A percentile compares a stretch with the other conserved stretches of the same genome.
Evolutionary conservation across 345 rosid genomes (phyloP).

Genomic region (Adansonia digitata): DNA sequence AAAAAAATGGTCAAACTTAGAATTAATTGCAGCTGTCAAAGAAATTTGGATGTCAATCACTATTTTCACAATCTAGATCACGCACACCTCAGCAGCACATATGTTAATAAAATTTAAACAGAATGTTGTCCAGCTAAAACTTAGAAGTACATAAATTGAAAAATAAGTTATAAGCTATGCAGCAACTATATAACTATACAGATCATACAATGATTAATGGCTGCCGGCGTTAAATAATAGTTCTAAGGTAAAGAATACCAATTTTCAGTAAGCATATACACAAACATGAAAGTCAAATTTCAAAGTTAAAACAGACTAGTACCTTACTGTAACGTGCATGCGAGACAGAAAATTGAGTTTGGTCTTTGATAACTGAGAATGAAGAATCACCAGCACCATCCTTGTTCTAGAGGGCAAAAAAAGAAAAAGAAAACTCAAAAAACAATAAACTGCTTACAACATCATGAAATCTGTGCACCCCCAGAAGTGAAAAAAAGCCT

Average conservation of each 20-base stretch:
- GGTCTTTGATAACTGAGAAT: constrained; percentile 84
- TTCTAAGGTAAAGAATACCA: neutral
- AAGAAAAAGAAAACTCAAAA: constrained; percentile 8
- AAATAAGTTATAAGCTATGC: neutral
- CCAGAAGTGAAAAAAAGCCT: neutral
- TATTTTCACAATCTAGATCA: neutral
- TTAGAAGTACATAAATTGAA: neutral
- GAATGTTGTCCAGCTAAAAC: neutral
- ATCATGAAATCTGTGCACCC: neutral
- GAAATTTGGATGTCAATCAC: neutral
- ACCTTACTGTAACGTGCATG: constrained; percentile 96
- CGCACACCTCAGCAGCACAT: neutral
- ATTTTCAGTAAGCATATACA: neutral
- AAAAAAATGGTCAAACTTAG: neutral
- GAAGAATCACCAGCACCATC: constrained; percentile 95
- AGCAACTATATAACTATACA: neutral
- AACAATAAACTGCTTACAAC: constrained; percentile 4
- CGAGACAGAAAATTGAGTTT: constrained; percentile 75
- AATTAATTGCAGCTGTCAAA: neutral
- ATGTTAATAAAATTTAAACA: constrained; percentile 5
- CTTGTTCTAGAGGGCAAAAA: constrained; percentile 49
- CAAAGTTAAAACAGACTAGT: constrained; percentile 11
- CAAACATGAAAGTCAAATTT: constrained; percentile 7
- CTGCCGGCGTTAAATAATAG: neutral
- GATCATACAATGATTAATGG: neutral